Evolutionary conservation across 768 basidiomycete genomes (phyloP).

Genomic region (Serendipita indica): DNA sequence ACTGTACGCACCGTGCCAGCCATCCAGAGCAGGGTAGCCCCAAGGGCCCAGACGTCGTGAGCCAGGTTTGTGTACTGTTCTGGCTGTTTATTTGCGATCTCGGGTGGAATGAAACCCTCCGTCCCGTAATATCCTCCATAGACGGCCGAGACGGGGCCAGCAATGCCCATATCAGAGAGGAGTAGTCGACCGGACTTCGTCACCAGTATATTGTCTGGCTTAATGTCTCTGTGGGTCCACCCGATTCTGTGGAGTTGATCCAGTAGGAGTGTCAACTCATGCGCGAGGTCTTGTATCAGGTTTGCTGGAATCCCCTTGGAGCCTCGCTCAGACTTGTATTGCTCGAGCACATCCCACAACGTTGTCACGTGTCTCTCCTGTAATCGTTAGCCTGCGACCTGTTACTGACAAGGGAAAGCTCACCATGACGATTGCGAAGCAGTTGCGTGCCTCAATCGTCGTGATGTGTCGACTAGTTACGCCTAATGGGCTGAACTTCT

Average conservation of each 20-base stretch:
- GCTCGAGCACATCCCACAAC: neutral
- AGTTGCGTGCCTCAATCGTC: neutral
- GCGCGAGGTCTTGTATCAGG: neutral
- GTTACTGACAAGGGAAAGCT: neutral
- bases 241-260: neutral
- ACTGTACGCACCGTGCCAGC: neutral
- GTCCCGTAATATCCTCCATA: neutral
- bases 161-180: neutral
- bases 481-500: neutral
- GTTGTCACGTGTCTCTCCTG: neutral
- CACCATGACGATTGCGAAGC: neutral
- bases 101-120: neutral
- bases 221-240: neutral
- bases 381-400: neutral
- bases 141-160: neutral
- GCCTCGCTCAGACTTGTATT: neutral
- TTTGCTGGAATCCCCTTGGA: neutral
- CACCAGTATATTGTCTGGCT: neutral
- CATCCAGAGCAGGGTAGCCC: neutral
- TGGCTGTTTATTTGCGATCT: neutral
- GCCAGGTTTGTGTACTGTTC: neutral
- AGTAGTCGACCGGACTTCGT: neutral
- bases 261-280: neutral
- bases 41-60: neutral
- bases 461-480: neutral